Percentiles rank a stretch among this genome's conserved stretches.
phyloP scores from a whole-genome alignment of 495 filamentous ascomycete genomes.

The Massariosphaeria phaeospora region DNA sequence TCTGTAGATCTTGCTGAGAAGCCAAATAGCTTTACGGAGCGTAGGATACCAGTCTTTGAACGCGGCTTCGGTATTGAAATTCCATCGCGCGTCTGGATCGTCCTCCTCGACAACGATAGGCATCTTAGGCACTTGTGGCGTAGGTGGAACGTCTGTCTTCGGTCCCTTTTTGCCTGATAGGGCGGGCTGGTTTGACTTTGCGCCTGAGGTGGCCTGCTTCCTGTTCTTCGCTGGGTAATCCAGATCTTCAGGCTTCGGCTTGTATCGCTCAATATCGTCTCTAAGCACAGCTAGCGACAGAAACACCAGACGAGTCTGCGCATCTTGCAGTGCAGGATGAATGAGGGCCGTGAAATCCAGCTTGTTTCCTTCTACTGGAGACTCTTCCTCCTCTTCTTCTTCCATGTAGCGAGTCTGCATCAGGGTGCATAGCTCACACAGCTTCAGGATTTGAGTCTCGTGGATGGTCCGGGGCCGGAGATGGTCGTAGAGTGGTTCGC shows the following conservation, averaged over 20 bases:
- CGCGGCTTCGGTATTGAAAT: conserved; percentile 37
- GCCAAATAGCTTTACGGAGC: conserved; percentile 71
- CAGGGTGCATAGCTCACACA: conserved; percentile 76
- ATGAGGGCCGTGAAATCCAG: conserved; percentile 65
- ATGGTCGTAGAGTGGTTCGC: conserved; percentile 71
- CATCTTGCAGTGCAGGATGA: conserved; percentile 65
- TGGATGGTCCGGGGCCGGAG: conserved; percentile 65
- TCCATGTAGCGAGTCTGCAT: conserved; percentile 79
- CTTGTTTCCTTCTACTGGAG: conserved; percentile 47
- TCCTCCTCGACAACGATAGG: conserved; percentile 51
- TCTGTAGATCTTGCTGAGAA: conserved; percentile 79
- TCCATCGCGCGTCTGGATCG: conserved; percentile 33
- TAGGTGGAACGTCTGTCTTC: conserved; percentile 41
- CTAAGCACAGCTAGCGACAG: conserved; percentile 62
- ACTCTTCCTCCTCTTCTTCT: conserved; percentile 53
- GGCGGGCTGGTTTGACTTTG: conserved; percentile 42
- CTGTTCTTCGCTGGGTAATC: conserved; percentile 57
- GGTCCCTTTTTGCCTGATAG: conserved; percentile 43
- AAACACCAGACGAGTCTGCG: conserved; percentile 69
- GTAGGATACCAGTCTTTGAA: conserved; percentile 63
- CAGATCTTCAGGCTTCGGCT: conserved; percentile 62
- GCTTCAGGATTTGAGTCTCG: conserved; percentile 64
- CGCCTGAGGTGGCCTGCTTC: conserved; percentile 42
- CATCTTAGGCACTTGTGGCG: conserved; percentile 49
- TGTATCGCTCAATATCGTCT: conserved; percentile 66